Conservation (phyloP, 2,329 filamentous ascomycete genomes). For the Colletotrichum scovillei region DNA sequence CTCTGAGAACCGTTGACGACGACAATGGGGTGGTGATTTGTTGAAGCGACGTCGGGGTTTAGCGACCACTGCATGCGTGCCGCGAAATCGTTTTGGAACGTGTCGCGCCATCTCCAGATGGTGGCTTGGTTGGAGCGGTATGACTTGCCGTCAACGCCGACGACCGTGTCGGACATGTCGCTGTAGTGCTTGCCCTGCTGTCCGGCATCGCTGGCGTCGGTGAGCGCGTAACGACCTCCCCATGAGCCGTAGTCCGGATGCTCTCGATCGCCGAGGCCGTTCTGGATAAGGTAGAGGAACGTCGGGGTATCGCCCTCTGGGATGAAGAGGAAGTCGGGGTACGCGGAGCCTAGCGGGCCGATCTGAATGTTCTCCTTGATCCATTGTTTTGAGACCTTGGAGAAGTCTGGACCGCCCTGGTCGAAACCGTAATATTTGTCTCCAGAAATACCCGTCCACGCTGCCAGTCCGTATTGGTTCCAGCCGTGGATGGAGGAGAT, state of each 20-base stretch:
- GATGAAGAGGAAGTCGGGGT: conserved; percentile 61
- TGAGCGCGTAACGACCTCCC: conserved; percentile 58
- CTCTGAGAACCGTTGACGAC: conserved; percentile 54
- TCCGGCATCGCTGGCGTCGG: conserved; percentile 42
- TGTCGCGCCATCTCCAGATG: conserved; percentile 55
- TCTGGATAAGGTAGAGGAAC: conserved; percentile 60
- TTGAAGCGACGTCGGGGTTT: conserved; percentile 40
- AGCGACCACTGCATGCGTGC: conserved; percentile 53
- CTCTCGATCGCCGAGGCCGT: conserved; percentile 58
- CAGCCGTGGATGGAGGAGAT: conserved; percentile 66
- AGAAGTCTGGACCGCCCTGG: conserved; percentile 58
- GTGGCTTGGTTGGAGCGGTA: conserved; percentile 46
- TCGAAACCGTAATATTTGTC: conserved; percentile 50
- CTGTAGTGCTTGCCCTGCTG: conserved; percentile 40
- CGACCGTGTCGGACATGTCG: conserved; percentile 43
- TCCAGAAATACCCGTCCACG: conserved; percentile 65
- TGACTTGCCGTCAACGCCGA: conserved; percentile 42
- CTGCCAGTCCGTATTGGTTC: conserved; percentile 64
- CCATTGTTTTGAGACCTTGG: conserved; percentile 62
- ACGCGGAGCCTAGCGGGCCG: conserved; percentile 53
- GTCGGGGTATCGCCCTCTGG: conserved; percentile 66
- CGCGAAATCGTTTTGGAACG: conserved; percentile 55
- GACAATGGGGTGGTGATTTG: conserved; percentile 59
- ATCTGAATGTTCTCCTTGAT: conserved; percentile 65
- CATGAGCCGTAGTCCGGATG: conserved; percentile 60